phyloP scores from a whole-genome alignment of 345 rosid species.

The Salix arbutifolia region DNA sequence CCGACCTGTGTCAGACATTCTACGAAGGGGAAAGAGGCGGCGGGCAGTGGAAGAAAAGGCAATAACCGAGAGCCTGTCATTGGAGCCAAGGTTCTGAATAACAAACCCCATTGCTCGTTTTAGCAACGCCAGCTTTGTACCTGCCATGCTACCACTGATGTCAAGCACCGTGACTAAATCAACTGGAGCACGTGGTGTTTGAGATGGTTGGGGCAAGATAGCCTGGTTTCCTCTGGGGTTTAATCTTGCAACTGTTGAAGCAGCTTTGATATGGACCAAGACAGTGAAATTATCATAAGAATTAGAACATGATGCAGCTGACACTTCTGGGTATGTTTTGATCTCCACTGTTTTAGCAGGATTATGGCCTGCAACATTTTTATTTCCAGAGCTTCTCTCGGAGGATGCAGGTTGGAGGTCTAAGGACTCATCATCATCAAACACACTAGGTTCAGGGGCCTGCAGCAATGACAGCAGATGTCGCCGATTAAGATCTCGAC shows the following conservation, averaged over 20 bases:
- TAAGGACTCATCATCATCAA: slow-evolving; percentile 69
- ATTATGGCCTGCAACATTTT: slow-evolving; percentile 23
- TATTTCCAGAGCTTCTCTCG: slow-evolving; percentile 27
- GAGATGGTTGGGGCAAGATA: slow-evolving; percentile 37
- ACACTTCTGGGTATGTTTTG: slow-evolving; percentile 68
- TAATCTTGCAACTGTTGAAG: slow-evolving; percentile 35
- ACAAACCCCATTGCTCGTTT: slow-evolving; percentile 99
- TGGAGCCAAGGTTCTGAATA: slow-evolving; percentile 85
- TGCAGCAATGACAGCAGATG: slow-evolving; percentile 52
- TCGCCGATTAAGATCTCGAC: slow-evolving; percentile 47
- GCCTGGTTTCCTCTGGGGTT: slow-evolving; percentile 30
- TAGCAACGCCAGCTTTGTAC: slow-evolving; percentile 87
- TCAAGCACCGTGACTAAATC: slow-evolving; percentile 94
- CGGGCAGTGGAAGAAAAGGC: slow-evolving; percentile 95
- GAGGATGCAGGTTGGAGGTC: slow-evolving; percentile 42
- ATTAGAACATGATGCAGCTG: slow-evolving; percentile 44
- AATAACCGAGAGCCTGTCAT: slow-evolving; percentile 90
- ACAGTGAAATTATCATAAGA: slow-evolving; percentile 61
- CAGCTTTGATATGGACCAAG: slow-evolving; percentile 79
- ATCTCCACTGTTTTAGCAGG: slow-evolving; percentile 47
- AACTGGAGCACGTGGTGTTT: slow-evolving; percentile 62
- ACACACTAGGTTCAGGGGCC: slow-evolving; percentile 64
- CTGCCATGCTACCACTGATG: slow-evolving; percentile 98
- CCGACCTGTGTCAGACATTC: slow-evolving; percentile 75
- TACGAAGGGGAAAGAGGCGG: slow-evolving; percentile 73